These are phyloP conservation scores for Teratosphaeriaceae sp. DNA, from an alignment of 2,329 filamentous ascomycete genomes.

Conservation along the genomic window DNA sequence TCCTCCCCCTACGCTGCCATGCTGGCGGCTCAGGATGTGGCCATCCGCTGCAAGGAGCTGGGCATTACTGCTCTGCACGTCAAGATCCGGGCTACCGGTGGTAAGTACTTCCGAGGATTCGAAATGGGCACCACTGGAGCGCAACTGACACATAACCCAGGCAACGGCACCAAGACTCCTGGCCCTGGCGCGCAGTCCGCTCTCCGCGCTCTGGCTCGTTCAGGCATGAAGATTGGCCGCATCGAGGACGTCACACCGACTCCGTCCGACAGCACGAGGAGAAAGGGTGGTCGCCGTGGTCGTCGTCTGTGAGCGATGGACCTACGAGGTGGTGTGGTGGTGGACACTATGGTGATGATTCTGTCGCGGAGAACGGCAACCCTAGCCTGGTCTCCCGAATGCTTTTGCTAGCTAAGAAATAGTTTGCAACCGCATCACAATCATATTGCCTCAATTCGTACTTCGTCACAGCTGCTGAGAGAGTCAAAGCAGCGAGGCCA, in stretches of 20 bases:
- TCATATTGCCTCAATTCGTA: neutral
- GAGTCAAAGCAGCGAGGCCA: too few relatives aligned
- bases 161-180: conserved; percentile 99
- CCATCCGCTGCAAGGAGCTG: conserved; percentile 79
- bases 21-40: conserved; percentile 95
- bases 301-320: conserved; percentile 72
- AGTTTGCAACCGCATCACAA: conserved; percentile 2
- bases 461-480: too few relatives aligned
- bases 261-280: conserved; percentile 97
- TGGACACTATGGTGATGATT: conserved; percentile 21
- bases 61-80: conserved; percentile 96
- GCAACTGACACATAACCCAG: too few relatives aligned
- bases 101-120: conserved; percentile 45
- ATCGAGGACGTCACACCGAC: conserved; percentile 99
- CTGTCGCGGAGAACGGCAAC: conserved; percentile 34
- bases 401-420: conserved; percentile 4
- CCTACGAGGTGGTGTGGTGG: neutral
- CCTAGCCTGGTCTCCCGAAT: conserved; percentile 30
- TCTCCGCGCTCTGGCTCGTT: conserved; percentile 96
- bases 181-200: conserved; percentile 98
- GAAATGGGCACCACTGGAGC: too few relatives aligned
- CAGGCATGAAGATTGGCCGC: conserved; percentile 99
- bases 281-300: conserved; percentile 99
- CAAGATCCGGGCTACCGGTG: conserved; percentile 99
- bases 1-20: conserved; percentile 99